Conservation (phyloP, 371 early-diverging fungal species). For the Mucor circinelloides region DNA sequence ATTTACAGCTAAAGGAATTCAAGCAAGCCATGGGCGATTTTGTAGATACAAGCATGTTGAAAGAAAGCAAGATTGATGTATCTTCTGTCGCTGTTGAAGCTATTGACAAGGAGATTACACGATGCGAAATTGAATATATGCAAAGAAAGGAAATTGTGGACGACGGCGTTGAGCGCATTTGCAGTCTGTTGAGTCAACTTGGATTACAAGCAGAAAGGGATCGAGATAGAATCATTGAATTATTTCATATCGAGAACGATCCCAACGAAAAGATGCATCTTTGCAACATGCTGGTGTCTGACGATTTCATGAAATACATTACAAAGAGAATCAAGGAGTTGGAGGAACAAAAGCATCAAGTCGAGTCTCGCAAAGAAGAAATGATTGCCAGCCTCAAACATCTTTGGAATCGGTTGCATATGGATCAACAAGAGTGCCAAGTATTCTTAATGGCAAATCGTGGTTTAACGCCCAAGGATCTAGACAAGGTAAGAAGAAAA, state of each 20-base stretch:
- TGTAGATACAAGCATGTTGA: constrained; percentile 31
- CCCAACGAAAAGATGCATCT: constrained; percentile 18
- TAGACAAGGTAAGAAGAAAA: constrained; percentile 25
- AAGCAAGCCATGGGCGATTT: constrained; percentile 23
- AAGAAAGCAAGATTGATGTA: constrained; percentile 35
- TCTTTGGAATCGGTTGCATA: constrained; percentile 41
- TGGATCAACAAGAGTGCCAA: constrained; percentile 27
- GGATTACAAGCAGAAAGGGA: constrained; percentile 23
- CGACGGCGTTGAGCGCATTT: constrained; percentile 13
- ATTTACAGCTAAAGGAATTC: constrained; percentile 22
- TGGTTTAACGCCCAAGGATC: constrained; percentile 29
- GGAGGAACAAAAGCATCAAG: constrained; percentile 30
- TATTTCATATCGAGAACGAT: constrained; percentile 14
- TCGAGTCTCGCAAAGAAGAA: constrained; percentile 42
- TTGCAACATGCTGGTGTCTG: constrained; percentile 21
- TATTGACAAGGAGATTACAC: constrained; percentile 42
- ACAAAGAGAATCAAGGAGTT: constrained; percentile 22
- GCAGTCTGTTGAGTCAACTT: constrained; percentile 15
- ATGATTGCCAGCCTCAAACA: constrained; percentile 31
- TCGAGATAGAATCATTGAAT: constrained; percentile 20
- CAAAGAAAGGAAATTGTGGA: constrained; percentile 15
- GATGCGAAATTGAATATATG: constrained; percentile 41
- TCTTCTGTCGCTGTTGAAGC: constrained; percentile 36
- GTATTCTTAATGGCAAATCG: constrained; percentile 26
- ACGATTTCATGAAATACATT: constrained; percentile 19